A percentile compares a stretch with the other conserved stretches of the same genome.
These are phyloP conservation scores for Chlamydomonas sphaeroides DNA, from an alignment of 139 green algal species.

Conservation along the genomic window DNA sequence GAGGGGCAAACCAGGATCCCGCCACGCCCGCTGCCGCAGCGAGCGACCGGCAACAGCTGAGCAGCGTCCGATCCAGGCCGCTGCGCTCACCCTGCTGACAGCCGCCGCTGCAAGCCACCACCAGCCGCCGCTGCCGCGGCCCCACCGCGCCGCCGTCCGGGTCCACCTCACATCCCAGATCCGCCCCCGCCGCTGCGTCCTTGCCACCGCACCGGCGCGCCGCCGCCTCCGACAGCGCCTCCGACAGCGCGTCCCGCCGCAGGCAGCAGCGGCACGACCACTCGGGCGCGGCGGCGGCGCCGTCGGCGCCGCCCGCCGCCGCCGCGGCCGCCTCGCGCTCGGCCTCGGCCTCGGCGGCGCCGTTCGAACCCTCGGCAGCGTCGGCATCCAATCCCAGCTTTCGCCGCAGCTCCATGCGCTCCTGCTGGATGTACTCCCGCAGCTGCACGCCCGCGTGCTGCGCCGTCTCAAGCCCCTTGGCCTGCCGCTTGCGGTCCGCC, in stretches of 20 bases:
- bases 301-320: background rate
- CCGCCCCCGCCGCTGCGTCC: background rate
- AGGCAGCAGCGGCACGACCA: constrained; percentile 14
- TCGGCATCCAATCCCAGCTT: constrained; percentile 31
- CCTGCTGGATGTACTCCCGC: constrained; percentile 27
- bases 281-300: background rate
- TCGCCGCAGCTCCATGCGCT: constrained; percentile 22
- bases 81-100: background rate
- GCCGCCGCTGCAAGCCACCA: constrained; percentile 1
- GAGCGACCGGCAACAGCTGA: too few species aligned
- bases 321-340: background rate
- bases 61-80: too few species aligned
- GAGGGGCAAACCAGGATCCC: too few species aligned
- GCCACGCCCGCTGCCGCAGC: too few species aligned
- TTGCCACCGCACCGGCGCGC: background rate
- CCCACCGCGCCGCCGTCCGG: constrained; percentile 7
- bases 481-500: background rate
- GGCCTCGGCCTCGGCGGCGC: background rate
- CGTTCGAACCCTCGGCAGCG: background rate
- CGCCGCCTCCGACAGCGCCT: background rate
- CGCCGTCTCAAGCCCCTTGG: background rate
- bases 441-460: constrained; percentile 14
- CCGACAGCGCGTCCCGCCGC: background rate
- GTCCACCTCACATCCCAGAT: background rate
- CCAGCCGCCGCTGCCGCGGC: constrained; percentile 26